Evolutionary conservation across 805 yeast genomes (phyloP).

Genomic region (Spathaspora hagerdaliae): DNA sequence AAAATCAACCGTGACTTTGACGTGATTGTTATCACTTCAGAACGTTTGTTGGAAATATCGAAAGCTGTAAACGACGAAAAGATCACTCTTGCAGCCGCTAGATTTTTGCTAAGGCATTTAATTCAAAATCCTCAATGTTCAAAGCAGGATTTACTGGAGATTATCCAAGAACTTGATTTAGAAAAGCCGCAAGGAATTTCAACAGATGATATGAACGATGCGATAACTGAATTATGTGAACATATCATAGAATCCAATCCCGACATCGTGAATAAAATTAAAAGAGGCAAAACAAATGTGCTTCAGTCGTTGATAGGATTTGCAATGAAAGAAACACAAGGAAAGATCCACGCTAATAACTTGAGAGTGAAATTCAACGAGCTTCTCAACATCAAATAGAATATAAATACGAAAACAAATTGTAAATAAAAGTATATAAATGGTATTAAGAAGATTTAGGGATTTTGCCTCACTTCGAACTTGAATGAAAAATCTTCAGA

Average conservation of each 20-base stretch:
- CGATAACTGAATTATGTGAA: conserved; percentile 40
- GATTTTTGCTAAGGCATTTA: conserved; percentile 58
- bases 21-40: conserved; percentile 26
- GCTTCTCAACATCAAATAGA: conserved; percentile 8
- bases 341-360: conserved; percentile 43
- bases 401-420: too few species aligned
- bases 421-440: not conserved
- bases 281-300: conserved; percentile 52
- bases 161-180: conserved; percentile 56
- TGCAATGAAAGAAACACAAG: conserved; percentile 78
- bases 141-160: conserved; percentile 25
- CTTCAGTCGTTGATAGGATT: conserved; percentile 79
- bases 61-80: conserved; percentile 39
- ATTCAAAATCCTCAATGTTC: conserved; percentile 44
- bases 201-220: conserved; percentile 29
- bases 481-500: not conserved
- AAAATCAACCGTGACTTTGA: conserved; percentile 41
- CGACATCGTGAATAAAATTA: conserved; percentile 54
- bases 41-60: conserved; percentile 53
- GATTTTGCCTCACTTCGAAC: not conserved
- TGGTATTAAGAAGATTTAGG: not conserved
- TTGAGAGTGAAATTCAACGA: conserved; percentile 22
- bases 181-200: conserved; percentile 22
- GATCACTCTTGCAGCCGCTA: conserved; percentile 68
- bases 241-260: conserved; percentile 43